Conservation (phyloP, 306 rosid genomes). For the Vigna hirtella region DNA sequence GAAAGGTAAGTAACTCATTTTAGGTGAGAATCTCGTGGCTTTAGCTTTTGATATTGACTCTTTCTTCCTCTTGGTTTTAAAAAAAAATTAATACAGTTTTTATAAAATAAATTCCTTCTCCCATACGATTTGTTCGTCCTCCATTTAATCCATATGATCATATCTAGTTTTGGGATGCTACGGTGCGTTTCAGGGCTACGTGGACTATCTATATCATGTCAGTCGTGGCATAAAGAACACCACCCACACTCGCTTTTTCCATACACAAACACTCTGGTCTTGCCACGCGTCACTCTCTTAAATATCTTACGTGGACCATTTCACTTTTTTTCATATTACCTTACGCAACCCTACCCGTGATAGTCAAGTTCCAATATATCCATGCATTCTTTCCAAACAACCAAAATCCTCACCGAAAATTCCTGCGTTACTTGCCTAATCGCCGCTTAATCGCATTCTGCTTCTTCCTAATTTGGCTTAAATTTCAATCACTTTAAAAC, state of each 20-base stretch:
- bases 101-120: no score
- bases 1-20: no score
- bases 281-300: not conserved
- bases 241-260: not conserved
- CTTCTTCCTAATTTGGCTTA: not conserved
- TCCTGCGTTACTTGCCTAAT: not conserved
- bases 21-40: no score
- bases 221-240: slow-evolving; percentile 3
- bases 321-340: not conserved
- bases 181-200: not conserved
- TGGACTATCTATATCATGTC: not conserved
- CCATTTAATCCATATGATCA: no score
- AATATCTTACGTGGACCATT: not conserved
- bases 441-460: not conserved
- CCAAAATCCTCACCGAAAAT: not conserved
- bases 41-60: no score
- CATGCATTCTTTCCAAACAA: not conserved
- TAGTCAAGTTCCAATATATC: not conserved
- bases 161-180: no score
- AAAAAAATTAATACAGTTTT: no score
- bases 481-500: not conserved
- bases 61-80: no score
- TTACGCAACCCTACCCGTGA: not conserved
- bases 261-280: not conserved
- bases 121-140: no score